Base-by-base conservation (phyloP, 805 yeast species). In the Kodamaea nitidulidarum region DNA sequence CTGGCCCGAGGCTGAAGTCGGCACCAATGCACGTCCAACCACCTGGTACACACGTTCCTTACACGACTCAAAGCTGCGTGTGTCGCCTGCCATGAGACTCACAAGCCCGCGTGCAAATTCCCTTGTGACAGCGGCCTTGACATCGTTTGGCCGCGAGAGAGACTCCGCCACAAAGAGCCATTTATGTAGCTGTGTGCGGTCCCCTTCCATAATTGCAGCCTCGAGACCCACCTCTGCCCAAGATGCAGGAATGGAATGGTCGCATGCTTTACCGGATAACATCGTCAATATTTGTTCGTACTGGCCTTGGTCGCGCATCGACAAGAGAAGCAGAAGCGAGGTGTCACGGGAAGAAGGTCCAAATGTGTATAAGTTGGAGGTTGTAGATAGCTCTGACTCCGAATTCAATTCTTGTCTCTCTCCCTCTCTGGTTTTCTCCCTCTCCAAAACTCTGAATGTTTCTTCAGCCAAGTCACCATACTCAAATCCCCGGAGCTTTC, bases 391-490 rank as follows among this genome's bases (percentile, higher is more conserved):
- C n/a, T n/a, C n/a, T n/a, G n/a, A n/a, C n/a, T n/a, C n/a, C n/a
- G n/a, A n/a, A n/a, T n/a, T n/a, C n/a, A n/a, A n/a, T n/a, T 25
- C 10, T 25, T 5, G 5, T 25, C 28, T 25, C 28, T 25, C 8
- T 20, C 22, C 22, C 22, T 20, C 5, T n/a, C n/a, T n/a, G n/a
- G n/a, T n/a, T n/a, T 20, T 20, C 8, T 20, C 22, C 8, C 22
- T 28, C 31, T 28, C 31, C n/a, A 25, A 25, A 11, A 30, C 32
- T 11, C 32, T 15, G 14, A 16, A 81, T 26, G 96, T 87, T 44
- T 86, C 88, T 45, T 87, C 84, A 0, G 96, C 95, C 50, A 87
- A 73, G 29, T 85, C 88, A 35, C 86, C 81, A 48, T 85, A 88
- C 49, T 88, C 93, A 38, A 91, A 79, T 42, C 87, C 87, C 5